Conservation (phyloP, 2,329 filamentous ascomycete species). For the Paecilomyces dactylethromorphus region DNA sequence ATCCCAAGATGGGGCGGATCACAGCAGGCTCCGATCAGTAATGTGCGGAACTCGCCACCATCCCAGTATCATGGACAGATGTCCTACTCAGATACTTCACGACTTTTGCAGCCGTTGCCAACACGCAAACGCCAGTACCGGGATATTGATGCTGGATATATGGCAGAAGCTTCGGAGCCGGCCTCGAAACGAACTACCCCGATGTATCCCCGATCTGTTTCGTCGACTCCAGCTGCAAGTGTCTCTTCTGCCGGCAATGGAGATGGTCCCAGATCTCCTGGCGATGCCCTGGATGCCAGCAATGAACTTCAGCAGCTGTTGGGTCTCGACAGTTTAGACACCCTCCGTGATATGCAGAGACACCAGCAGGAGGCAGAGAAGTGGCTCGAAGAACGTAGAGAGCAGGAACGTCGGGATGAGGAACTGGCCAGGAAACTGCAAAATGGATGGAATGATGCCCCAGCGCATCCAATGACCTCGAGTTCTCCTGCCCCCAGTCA, state of each 20-base stretch:
- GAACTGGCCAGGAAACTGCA: constrained; percentile 32
- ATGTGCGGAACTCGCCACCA: constrained; percentile 3
- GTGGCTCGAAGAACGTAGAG: constrained; percentile 21
- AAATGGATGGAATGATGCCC: constrained; percentile 16
- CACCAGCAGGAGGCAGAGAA: constrained; percentile 25
- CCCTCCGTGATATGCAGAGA: constrained; percentile 17
- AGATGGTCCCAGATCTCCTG: not conserved
- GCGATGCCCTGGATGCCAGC: constrained; percentile 1
- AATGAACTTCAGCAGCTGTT: constrained; percentile 17
- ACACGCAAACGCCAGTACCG: constrained; percentile 11
- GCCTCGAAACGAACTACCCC: constrained; percentile 6
- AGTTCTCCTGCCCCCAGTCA: not conserved
- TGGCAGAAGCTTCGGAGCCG: constrained; percentile 5
- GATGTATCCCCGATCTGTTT: not conserved
- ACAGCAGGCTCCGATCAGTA: not conserved
- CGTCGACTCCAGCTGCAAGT: not conserved
- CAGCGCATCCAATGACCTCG: constrained; percentile 3
- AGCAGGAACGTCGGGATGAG: constrained; percentile 31
- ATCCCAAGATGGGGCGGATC: not conserved
- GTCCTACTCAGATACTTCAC: not conserved
- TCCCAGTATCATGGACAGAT: not conserved
- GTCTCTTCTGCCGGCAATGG: not conserved
- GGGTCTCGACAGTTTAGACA: constrained; percentile 18
- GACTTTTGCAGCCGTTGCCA: not conserved
- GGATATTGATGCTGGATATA: constrained; percentile 2